Conservation (phyloP, 2,329 filamentous ascomycete genomes). For the Penicillium sp. region DNA sequence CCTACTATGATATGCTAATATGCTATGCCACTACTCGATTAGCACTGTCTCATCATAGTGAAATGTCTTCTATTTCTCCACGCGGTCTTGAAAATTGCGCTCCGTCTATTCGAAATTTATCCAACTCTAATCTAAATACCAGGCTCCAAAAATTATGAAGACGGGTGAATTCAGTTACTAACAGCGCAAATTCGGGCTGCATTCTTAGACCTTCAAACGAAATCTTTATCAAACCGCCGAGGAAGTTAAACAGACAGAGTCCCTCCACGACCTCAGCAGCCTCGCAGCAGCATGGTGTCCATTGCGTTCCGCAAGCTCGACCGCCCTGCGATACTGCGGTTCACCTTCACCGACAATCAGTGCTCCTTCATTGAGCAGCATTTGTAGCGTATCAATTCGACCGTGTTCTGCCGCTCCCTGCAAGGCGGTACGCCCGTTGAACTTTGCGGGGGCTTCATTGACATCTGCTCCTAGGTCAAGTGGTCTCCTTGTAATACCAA, state of each 20-base stretch:
- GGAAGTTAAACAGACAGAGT: not conserved
- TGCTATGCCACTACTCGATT: too few species aligned
- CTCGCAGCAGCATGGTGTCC: conserved; percentile 17
- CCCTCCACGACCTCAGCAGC: conserved; percentile 2
- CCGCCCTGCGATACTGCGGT: conserved; percentile 12
- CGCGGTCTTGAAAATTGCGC: too few species aligned
- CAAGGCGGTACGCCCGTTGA: conserved; percentile 27
- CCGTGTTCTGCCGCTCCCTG: conserved; percentile 30
- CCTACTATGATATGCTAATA: too few species aligned
- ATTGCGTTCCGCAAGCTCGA: conserved; percentile 15
- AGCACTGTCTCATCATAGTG: too few species aligned
- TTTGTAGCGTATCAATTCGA: conserved; percentile 29
- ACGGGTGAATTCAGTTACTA: too few species aligned
- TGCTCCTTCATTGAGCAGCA: conserved; percentile 27
- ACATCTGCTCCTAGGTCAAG: conserved; percentile 22
- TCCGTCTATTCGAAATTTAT: too few species aligned
- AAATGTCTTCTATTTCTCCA: too few species aligned
- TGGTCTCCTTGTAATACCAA: conserved; percentile 21
- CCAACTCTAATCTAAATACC: too few species aligned
- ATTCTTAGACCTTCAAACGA: too few species aligned
- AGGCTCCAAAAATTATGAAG: too few species aligned
- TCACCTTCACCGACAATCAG: conserved; percentile 8
- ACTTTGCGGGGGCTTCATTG: conserved; percentile 16
- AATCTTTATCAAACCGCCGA: not conserved
- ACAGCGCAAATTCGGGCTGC: too few species aligned